Base-by-base conservation (phyloP, 192 early-diverging fungal genomes). In the Rhizophagus clarus region DNA sequence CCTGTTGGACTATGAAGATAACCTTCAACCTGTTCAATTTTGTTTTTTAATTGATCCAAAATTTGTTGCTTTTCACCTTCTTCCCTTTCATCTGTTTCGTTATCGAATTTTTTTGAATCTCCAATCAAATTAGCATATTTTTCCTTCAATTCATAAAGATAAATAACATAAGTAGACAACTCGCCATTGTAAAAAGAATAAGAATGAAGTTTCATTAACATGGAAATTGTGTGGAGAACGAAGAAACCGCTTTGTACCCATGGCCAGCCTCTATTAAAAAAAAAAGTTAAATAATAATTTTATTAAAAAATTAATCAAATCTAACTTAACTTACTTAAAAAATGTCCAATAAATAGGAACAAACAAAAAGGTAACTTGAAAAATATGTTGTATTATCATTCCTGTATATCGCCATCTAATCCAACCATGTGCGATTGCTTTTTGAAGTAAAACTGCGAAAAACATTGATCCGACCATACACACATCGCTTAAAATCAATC, bases 121-220 rank as follows among this genome's bases (percentile, higher is more conserved):
- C 77, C 77, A 24, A 71, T 5, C 26, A 84, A 47, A 49, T 76
- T 42, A 31, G 77, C 76, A 71, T 84, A 86, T 29, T 81, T 56
- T 15, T 74, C 67, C 73, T 86, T 85, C 11, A 85, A 70, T 26
- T 85, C 70, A 24, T 63, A 78, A 26, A 87, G 81, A 71, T 82
- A 81, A 37, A 78, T 73, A 29, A 68, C 42, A 72, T 86, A 90
- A 40, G 83, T 76, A 4, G 93, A 92, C 12, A 95, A 83, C 12
- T 93, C 91, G 31, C 91, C 91, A 83, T 96, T 97, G 74, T 90
- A 91, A 56, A 91, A 86, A 31, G 93, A 90, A 80, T 99, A 99
- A n/a, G 96, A 97, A 82, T 97, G 95, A 81, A 96, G 90, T 81
- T 99, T 99, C 96, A 99, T 96, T 83, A 97, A 88, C 92, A 96